phyloP scores from a whole-genome alignment of 1,139 yeast genomes.

The Wickerhamomyces sp. region DNA sequence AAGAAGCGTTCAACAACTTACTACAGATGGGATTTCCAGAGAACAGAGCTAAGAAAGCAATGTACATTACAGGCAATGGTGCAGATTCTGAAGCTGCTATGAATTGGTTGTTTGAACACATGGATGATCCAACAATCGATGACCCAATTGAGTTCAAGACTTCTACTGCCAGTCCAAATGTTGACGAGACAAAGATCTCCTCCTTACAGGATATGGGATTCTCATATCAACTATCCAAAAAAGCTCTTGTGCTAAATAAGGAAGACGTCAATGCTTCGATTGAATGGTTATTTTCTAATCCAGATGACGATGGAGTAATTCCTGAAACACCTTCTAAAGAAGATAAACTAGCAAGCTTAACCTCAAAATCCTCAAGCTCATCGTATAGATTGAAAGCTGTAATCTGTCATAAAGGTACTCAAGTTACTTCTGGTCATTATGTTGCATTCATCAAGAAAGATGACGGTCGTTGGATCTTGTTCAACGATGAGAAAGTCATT shows the following conservation, averaged over 20 bases:
- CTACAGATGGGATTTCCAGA: slow-evolving; percentile 85
- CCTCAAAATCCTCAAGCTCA: slow-evolving; percentile 8
- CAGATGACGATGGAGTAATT: slow-evolving; percentile 53
- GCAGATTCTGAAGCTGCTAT: slow-evolving; percentile 68
- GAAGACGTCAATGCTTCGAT: slow-evolving; percentile 72
- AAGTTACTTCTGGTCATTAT: slow-evolving; percentile 95
- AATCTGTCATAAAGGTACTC: slow-evolving; percentile 89
- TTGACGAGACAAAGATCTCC: slow-evolving; percentile 40
- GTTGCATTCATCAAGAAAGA: slow-evolving; percentile 69
- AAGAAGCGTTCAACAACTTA: slow-evolving; percentile 48
- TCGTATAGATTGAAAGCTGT: slow-evolving; percentile 61
- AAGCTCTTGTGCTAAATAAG: slow-evolving; percentile 57
- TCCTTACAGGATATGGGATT: slow-evolving; percentile 78
- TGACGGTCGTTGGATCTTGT: slow-evolving; percentile 64
- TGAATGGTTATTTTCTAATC: slow-evolving; percentile 75
- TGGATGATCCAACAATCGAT: slow-evolving; percentile 81
- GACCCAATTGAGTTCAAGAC: slow-evolving; percentile 26
- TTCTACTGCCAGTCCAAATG: slow-evolving; percentile 1
- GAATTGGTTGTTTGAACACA: slow-evolving; percentile 87
- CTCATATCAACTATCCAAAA: slow-evolving; percentile 50
- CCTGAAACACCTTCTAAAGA: slow-evolving; percentile 10
- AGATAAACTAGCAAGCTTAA: slow-evolving; percentile 13
- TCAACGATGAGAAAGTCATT: slow-evolving; percentile 92
- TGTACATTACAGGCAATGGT: slow-evolving; percentile 65
- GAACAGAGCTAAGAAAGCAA: slow-evolving; percentile 59